Evolutionary conservation across 352 stramenopile species (phyloP).

Genomic region (Pythium volutum): DNA sequence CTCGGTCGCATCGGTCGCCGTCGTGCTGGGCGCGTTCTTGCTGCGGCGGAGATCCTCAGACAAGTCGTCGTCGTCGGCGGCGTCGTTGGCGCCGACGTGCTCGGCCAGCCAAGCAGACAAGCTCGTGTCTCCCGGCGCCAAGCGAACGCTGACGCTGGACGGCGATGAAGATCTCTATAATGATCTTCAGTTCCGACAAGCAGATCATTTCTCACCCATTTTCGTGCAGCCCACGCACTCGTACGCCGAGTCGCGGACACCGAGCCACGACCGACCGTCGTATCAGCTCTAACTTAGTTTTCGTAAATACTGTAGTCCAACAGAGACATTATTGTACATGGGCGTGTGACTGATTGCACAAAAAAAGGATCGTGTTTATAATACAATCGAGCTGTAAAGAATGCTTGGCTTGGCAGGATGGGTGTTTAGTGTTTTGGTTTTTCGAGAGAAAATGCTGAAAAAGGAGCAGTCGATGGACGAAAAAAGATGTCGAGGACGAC

Average conservation of each 20-base stretch:
- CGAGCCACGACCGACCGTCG: slow-evolving; percentile 15
- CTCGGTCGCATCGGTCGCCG: slow-evolving; percentile 6
- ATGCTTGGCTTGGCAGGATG: not conserved
- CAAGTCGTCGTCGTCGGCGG: not conserved
- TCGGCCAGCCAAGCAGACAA: not conserved
- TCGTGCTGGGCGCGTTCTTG: slow-evolving; percentile 14
- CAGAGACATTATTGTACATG: too few relatives aligned
- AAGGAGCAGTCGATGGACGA: not conserved
- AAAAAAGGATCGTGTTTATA: slow-evolving; percentile 10
- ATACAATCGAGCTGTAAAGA: slow-evolving; percentile 1
- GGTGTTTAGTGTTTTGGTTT: not conserved
- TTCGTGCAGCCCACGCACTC: slow-evolving; percentile 9
- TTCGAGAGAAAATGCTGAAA: not conserved
- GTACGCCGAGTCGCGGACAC: slow-evolving; percentile 9
- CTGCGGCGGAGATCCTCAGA: slow-evolving; percentile 1
- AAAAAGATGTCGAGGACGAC: not conserved
- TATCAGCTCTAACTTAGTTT: slow-evolving; percentile 20
- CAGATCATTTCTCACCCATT: slow-evolving; percentile 17
- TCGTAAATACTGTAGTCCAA: too few relatives aligned
- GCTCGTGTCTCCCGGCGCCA: not conserved
- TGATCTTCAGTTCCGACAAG: slow-evolving; percentile 11
- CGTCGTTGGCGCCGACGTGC: not conserved
- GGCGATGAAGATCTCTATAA: slow-evolving; percentile 7
- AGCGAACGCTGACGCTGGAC: slow-evolving; percentile 6
- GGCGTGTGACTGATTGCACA: not conserved